Percentiles rank a stretch among this genome's conserved stretches.
Conservation (phyloP, 2,329 filamentous ascomycete genomes). For the Trichophyton benhamiae region DNA sequence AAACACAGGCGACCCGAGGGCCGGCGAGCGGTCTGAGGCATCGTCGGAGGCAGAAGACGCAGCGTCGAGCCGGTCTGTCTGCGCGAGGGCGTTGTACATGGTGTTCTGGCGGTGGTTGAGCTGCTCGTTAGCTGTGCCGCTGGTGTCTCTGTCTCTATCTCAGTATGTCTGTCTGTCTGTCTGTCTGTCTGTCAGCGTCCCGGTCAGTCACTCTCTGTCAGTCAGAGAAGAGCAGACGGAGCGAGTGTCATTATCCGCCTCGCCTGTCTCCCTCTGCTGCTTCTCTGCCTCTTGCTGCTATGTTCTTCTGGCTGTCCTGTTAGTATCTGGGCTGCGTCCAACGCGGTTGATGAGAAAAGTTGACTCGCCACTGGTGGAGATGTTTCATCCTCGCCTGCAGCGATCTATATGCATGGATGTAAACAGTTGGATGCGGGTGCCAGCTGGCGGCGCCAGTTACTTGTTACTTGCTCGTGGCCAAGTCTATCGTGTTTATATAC, state of each 20-base stretch:
- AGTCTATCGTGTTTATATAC: too few species aligned
- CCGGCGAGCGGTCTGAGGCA: conserved; percentile 22
- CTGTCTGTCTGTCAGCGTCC: neutral
- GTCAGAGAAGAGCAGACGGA: neutral
- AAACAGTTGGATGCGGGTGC: too few species aligned
- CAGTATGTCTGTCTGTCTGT: neutral
- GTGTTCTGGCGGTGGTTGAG: neutral
- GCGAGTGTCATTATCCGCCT: neutral
- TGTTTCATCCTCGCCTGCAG: neutral
- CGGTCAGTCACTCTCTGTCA: neutral
- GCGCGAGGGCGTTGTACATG: conserved; percentile 37
- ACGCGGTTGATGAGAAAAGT: neutral
- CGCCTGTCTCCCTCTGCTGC: neutral
- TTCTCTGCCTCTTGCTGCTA: neutral
- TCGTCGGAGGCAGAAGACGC: conserved; percentile 26
- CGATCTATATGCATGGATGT: neutral
- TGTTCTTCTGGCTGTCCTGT: too few species aligned
- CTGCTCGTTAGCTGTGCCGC: neutral
- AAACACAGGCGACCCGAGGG: conserved; percentile 17
- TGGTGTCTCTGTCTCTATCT: neutral
- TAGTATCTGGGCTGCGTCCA: too few species aligned
- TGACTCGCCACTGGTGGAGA: neutral
- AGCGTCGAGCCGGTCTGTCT: conserved; percentile 27
- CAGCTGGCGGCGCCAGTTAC: too few species aligned
- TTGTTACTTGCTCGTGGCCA: too few species aligned